phyloP scores from a whole-genome alignment of 805 yeast species.

The Yamadazyma scolyti region DNA sequence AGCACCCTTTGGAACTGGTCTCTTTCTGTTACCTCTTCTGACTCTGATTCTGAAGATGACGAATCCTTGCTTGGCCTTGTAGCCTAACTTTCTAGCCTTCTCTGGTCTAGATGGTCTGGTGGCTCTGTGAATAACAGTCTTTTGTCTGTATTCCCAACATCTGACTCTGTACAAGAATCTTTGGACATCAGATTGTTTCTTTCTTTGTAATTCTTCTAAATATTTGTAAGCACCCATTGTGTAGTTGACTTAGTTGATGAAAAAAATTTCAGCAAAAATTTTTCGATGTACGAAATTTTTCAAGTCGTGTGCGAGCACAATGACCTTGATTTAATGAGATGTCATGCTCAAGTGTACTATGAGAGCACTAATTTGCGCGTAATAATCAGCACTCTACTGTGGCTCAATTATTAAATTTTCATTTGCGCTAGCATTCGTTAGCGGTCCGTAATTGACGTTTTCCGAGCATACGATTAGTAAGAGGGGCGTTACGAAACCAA shows the following conservation, averaged over 20 bases:
- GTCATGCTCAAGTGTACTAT: not conserved
- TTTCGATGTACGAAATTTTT: conserved; percentile 4
- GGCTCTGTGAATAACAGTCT: conserved; percentile 98
- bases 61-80: conserved; percentile 99
- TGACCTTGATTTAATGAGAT: not conserved
- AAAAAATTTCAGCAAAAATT: conserved; percentile 5
- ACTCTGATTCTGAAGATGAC: conserved; percentile 98
- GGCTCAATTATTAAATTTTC: too few species aligned
- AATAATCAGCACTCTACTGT: too few species aligned
- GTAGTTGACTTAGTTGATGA: conserved; percentile 5
- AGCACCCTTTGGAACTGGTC: conserved; percentile 99
- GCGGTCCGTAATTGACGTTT: too few species aligned
- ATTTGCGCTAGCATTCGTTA: too few species aligned
- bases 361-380: too few species aligned
- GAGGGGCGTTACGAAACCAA: too few species aligned
- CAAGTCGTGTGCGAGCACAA: conserved; percentile 2
- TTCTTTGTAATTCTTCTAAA: conserved; percentile 98
- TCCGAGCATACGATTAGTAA: too few species aligned
- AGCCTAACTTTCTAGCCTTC: conserved; percentile 99
- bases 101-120: conserved; percentile 99
- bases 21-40: conserved; percentile 99
- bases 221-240: conserved; percentile 99
- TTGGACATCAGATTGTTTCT: conserved; percentile 99
- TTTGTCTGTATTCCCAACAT: conserved; percentile 99
- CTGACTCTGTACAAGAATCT: conserved; percentile 99